phyloP scores from a whole-genome alignment of 768 basidiomycete genomes.

The Sarcodon aspratus region DNA sequence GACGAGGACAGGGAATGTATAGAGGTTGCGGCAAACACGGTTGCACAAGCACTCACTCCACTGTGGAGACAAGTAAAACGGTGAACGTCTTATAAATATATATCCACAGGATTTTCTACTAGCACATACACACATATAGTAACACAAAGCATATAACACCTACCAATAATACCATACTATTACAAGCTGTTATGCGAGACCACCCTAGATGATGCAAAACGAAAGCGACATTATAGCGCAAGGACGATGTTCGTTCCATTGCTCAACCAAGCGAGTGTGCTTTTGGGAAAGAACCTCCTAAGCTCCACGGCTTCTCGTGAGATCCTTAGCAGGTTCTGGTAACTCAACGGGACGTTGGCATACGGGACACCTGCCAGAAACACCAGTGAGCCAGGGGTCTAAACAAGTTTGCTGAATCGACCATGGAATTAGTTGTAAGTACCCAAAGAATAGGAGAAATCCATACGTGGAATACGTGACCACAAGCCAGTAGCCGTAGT shows the following conservation, averaged over 20 bases:
- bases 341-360: slow-evolving; percentile 68
- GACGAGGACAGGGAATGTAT: slow-evolving; percentile 45
- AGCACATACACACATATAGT: too few relatives aligned
- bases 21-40: slow-evolving; percentile 62
- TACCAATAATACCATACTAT: too few relatives aligned
- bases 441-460: background rate
- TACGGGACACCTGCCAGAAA: slow-evolving; percentile 80
- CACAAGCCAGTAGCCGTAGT: slow-evolving; percentile 63
- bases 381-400: slow-evolving; percentile 80
- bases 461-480: slow-evolving; percentile 86
- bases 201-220: too few relatives aligned
- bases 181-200: too few relatives aligned
- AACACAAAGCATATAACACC: too few relatives aligned
- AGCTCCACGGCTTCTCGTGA: slow-evolving; percentile 2
- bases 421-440: slow-evolving; percentile 5
- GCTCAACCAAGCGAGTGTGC: too few relatives aligned
- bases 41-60: slow-evolving; percentile 64
- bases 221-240: too few relatives aligned
- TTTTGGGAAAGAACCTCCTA: too few relatives aligned
- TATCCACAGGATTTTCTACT: too few relatives aligned
- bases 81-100: too few relatives aligned
- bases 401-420: slow-evolving; percentile 65
- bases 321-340: slow-evolving; percentile 8
- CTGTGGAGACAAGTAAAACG: slow-evolving; percentile 39
- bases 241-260: too few relatives aligned